phyloP scores from a whole-genome alignment of 495 filamentous ascomycete species.

The Lepraria neglecta region DNA sequence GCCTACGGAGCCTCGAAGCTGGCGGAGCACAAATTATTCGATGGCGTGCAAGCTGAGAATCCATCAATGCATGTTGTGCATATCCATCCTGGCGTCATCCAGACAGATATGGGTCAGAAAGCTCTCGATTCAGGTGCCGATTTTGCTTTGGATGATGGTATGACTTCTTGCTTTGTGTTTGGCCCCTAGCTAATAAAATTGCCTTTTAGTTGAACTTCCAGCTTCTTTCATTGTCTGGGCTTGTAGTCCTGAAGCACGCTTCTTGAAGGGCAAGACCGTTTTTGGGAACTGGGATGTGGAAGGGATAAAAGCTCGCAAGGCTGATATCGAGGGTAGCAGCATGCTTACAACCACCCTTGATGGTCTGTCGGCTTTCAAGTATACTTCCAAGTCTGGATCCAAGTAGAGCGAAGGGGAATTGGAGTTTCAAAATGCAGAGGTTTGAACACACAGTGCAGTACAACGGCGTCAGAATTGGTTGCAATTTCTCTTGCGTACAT shows the following conservation, averaged over 20 bases:
- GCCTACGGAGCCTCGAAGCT: slow-evolving; percentile 39
- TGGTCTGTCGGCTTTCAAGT: background rate
- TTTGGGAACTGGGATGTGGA: slow-evolving; percentile 50
- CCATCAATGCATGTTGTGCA: slow-evolving; percentile 35
- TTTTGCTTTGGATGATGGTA: slow-evolving; percentile 18
- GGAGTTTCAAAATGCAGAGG: no score
- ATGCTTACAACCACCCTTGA: slow-evolving; percentile 5
- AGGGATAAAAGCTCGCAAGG: slow-evolving; percentile 36
- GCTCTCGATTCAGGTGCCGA: background rate
- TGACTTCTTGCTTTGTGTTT: background rate
- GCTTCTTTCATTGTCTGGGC: slow-evolving; percentile 43
- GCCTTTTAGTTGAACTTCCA: slow-evolving; percentile 22
- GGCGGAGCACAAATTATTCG: slow-evolving; percentile 35
- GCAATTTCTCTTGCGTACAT: no score
- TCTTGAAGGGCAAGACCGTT: slow-evolving; percentile 46
- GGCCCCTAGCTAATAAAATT: background rate
- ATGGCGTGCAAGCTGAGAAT: slow-evolving; percentile 40
- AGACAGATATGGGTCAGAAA: slow-evolving; percentile 32
- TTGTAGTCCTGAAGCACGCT: slow-evolving; percentile 43
- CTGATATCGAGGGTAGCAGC: slow-evolving; percentile 20
- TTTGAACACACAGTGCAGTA: no score
- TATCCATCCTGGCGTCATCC: slow-evolving; percentile 37
- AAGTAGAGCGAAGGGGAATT: background rate
- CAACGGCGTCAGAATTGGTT: no score
- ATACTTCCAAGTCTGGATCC: background rate